Percentiles rank a stretch among this genome's conserved stretches.
Conservation (phyloP, 2,329 filamentous ascomycete species). For the Berkeleyomyces basicola region DNA sequence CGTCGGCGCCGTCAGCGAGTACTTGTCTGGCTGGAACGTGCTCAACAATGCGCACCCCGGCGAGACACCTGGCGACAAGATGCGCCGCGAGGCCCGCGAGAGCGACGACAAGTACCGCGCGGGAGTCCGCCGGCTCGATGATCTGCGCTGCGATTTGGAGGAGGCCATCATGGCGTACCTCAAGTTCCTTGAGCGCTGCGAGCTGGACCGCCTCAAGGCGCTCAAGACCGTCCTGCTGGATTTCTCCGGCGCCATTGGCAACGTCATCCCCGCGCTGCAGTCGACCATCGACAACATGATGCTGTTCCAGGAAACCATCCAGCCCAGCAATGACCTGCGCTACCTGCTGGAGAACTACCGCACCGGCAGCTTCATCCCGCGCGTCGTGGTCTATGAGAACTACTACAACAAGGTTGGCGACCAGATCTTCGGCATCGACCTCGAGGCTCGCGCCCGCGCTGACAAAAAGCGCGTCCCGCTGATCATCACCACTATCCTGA, state of each 20-base stretch:
- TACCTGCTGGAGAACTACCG: constrained; percentile 95
- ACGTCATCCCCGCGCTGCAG: constrained; percentile 90
- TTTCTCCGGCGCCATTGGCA: constrained; percentile 93
- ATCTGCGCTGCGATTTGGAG: constrained; percentile 84
- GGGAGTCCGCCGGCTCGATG: constrained; percentile 70
- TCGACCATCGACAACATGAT: constrained; percentile 97
- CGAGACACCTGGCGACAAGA: constrained; percentile 72
- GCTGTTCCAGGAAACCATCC: constrained; percentile 97
- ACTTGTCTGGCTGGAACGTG: constrained; percentile 82
- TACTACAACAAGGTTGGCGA: constrained; percentile 98
- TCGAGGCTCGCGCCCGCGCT: constrained; percentile 84
- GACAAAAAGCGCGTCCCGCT: constrained; percentile 92
- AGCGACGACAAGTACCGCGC: constrained; percentile 88
- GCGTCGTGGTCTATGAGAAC: constrained; percentile 88
- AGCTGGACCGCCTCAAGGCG: constrained; percentile 87
- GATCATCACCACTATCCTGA: constrained; percentile 81
- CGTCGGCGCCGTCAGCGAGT: constrained; percentile 71
- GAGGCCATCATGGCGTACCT: constrained; percentile 86
- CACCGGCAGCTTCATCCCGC: constrained; percentile 81
- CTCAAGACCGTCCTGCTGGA: constrained; percentile 97
- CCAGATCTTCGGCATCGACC: constrained; percentile 92
- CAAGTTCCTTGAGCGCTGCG: constrained; percentile 92
- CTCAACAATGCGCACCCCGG: constrained; percentile 47
- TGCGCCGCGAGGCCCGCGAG: constrained; percentile 78
- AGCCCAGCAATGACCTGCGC: constrained; percentile 73